Evolutionary conservation across 345 rosid genomes (phyloP).

Genomic region (Psidium guajava): DNA sequence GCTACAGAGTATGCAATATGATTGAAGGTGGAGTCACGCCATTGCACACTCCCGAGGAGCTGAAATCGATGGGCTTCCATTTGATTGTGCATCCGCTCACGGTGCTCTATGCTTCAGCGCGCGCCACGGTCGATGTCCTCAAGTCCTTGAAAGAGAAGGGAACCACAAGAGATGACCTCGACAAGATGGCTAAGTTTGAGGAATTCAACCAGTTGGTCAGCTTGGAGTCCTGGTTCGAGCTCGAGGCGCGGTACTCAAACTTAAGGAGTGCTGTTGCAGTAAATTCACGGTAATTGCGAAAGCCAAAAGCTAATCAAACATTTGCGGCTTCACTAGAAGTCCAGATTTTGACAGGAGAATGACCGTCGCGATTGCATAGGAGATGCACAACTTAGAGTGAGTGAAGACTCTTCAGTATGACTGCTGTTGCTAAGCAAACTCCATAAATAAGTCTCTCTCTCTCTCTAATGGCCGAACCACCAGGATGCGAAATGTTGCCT

Average conservation of each 20-base stretch:
- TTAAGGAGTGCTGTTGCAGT: background rate
- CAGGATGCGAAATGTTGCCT: background rate
- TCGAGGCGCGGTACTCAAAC: slow-evolving; percentile 22
- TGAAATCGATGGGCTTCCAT: slow-evolving; percentile 40
- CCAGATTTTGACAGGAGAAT: too few relatives aligned
- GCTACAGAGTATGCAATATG: slow-evolving; percentile 37
- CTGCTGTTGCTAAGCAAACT: too few relatives aligned
- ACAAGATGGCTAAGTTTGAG: slow-evolving; percentile 34
- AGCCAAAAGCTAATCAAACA: background rate
- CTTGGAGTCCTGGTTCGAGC: slow-evolving; percentile 33
- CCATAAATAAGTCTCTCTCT: background rate
- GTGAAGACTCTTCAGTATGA: too few relatives aligned
- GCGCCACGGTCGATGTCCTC: slow-evolving; percentile 32
- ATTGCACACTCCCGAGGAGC: slow-evolving; percentile 36
- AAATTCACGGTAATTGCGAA: slow-evolving; percentile 2
- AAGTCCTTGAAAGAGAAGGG: slow-evolving; percentile 27
- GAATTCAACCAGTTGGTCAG: slow-evolving; percentile 33
- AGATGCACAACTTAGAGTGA: background rate
- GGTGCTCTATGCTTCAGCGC: slow-evolving; percentile 28
- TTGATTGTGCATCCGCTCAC: slow-evolving; percentile 20
- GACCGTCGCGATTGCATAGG: background rate
- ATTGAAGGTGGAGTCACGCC: slow-evolving; percentile 47
- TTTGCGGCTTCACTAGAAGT: background rate
- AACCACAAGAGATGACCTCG: slow-evolving; percentile 21
- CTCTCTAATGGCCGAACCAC: background rate